Conservation (phyloP, 192 early-diverging fungal species). For the Chytriomyces sp. region DNA sequence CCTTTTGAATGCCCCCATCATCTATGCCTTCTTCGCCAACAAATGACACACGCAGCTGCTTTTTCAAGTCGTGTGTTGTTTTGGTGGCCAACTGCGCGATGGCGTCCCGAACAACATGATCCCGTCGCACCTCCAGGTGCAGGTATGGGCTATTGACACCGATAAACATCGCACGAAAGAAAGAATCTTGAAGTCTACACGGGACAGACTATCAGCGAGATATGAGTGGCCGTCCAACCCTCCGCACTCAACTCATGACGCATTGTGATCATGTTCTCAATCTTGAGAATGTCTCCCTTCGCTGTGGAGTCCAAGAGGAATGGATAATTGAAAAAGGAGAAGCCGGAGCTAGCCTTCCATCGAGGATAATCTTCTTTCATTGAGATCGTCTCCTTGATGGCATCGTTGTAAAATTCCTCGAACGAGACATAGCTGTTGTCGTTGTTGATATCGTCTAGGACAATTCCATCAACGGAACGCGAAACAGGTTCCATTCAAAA, state of each 20-base stretch:
- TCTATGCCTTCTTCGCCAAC: constrained; percentile 90
- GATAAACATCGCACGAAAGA: constrained; percentile 57
- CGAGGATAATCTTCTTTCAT: constrained; percentile 51
- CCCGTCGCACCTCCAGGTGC: constrained; percentile 45
- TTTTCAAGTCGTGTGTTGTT: constrained; percentile 81
- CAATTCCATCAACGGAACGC: background rate
- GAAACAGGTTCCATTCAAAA: background rate
- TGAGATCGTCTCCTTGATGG: constrained; percentile 45
- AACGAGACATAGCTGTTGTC: constrained; percentile 40
- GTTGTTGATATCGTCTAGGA: constrained; percentile 46
- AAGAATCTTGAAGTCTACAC: constrained; percentile 44
- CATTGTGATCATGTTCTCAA: constrained; percentile 53
- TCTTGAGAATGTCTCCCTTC: constrained; percentile 50
- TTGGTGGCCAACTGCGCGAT: constrained; percentile 74
- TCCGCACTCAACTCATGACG: constrained; percentile 38
- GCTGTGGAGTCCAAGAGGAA: constrained; percentile 41
- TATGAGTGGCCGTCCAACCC: background rate
- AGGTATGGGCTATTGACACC: constrained; percentile 53
- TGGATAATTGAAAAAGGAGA: constrained; percentile 46
- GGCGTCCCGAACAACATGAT: constrained; percentile 44
- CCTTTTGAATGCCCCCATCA: constrained; percentile 91
- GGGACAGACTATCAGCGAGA: background rate
- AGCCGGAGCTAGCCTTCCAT: constrained; percentile 50
- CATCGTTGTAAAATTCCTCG: constrained; percentile 49
- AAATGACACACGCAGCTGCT: constrained; percentile 88